A percentile compares a stretch with the other conserved stretches of the same genome.
Evolutionary conservation across 2,329 filamentous ascomycete species (phyloP).

Genomic region (Aspergillus sp.): DNA sequence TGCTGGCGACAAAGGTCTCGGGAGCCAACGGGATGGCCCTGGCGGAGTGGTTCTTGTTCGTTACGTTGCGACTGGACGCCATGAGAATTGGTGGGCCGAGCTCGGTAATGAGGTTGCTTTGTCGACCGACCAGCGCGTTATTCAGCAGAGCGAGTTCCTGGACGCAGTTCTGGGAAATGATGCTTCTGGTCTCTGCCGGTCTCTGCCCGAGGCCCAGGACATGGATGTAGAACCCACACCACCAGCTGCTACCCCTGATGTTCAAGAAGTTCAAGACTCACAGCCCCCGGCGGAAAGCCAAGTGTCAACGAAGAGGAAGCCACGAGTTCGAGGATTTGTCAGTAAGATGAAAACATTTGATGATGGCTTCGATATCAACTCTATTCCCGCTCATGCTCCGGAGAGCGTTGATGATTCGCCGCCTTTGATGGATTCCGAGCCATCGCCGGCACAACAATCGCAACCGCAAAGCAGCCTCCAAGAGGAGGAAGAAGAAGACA

Average conservation of each 20-base stretch:
- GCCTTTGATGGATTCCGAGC: slow-evolving; percentile 25
- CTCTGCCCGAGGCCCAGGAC: slow-evolving; percentile 53
- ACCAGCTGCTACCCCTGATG: slow-evolving; percentile 11
- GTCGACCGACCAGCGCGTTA: slow-evolving; percentile 74
- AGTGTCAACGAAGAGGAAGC: slow-evolving; percentile 22
- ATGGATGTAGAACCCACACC: background rate
- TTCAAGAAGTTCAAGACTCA: slow-evolving; percentile 14
- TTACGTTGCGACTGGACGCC: slow-evolving; percentile 61
- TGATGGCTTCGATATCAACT: slow-evolving; percentile 55
- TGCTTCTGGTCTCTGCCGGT: slow-evolving; percentile 68
- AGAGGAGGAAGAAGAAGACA: slow-evolving; percentile 46
- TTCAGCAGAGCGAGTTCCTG: slow-evolving; percentile 88
- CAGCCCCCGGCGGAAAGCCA: slow-evolving; percentile 22
- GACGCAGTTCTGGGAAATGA: slow-evolving; percentile 85
- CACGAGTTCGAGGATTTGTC: slow-evolving; percentile 34
- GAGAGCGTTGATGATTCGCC: slow-evolving; percentile 18
- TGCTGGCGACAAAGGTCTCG: slow-evolving; percentile 71
- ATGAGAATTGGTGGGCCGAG: slow-evolving; percentile 66
- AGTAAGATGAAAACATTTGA: slow-evolving; percentile 72
- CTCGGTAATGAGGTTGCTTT: slow-evolving; percentile 71
- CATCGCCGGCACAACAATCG: slow-evolving; percentile 24
- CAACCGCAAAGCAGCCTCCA: slow-evolving; percentile 28
- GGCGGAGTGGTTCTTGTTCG: slow-evolving; percentile 76
- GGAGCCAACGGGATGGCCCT: slow-evolving; percentile 63
- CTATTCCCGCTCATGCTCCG: slow-evolving; percentile 39